phyloP scores from a whole-genome alignment of 441 rosid genomes.

The Hypseocharis bilobata region DNA sequence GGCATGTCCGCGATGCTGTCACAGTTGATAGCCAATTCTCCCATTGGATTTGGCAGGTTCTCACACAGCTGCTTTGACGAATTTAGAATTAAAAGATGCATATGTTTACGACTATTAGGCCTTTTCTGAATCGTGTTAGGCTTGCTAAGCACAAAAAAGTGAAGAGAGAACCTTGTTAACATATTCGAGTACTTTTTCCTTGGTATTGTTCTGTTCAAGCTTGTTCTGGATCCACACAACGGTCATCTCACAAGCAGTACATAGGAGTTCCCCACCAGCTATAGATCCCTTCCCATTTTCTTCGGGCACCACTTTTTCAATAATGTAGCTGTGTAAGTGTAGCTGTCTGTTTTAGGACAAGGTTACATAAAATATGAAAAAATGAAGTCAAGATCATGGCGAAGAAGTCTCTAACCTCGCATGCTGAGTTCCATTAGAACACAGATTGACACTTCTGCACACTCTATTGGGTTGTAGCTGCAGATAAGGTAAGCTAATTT shows the following conservation, averaged over 20 bases:
- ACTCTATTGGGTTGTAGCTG: constrained; percentile 26
- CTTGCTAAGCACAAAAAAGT: background rate
- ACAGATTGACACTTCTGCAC: constrained; percentile 23
- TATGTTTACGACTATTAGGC: background rate
- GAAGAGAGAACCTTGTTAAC: constrained; percentile 32
- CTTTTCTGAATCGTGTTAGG: background rate
- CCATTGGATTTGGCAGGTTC: constrained; percentile 40
- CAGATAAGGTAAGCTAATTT: background rate
- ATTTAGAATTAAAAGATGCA: too few species aligned
- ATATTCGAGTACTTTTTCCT: constrained; percentile 32
- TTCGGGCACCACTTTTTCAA: constrained; percentile 22
- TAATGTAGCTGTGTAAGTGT: constrained; percentile 2
- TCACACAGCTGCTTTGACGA: constrained; percentile 35
- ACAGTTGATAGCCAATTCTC: constrained; percentile 41
- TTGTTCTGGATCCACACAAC: constrained; percentile 51
- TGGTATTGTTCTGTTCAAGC: constrained; percentile 39
- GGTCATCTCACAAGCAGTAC: constrained; percentile 50
- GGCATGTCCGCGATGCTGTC: constrained; percentile 34
- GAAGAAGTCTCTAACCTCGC: constrained; percentile 16
- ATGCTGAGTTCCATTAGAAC: constrained; percentile 14
- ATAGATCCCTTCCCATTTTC: background rate
- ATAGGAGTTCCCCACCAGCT: constrained; percentile 23
- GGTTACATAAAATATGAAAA: background rate
- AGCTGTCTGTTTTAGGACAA: background rate
- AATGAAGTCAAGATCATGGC: constrained; percentile 1